Conservation (phyloP, 2,329 filamentous ascomycete genomes). For the Xylariaceae sp. region DNA sequence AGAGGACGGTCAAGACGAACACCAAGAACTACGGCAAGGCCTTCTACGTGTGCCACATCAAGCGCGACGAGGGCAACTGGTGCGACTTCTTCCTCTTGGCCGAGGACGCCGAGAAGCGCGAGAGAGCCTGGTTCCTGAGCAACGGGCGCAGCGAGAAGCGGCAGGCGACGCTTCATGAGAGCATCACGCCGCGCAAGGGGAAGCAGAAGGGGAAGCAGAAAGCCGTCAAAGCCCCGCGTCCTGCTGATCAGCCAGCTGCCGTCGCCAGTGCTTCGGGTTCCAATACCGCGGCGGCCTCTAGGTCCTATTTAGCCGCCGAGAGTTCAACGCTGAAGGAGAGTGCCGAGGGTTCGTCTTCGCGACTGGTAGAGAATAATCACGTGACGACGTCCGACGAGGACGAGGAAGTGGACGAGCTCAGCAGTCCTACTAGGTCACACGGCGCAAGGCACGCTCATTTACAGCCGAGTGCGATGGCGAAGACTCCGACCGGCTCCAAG, state of each 20-base stretch:
- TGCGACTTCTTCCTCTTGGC: conserved; percentile 59
- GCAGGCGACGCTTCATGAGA: conserved; percentile 30
- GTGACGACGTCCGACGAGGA: conserved; percentile 17
- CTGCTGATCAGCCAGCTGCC: conserved; percentile 5
- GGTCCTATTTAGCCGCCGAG: background rate
- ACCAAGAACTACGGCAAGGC: conserved; percentile 47
- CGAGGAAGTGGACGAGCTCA: conserved; percentile 6
- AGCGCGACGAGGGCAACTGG: conserved; percentile 36
- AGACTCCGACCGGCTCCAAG: conserved; percentile 22
- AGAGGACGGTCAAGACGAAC: conserved; percentile 48
- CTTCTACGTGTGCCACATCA: conserved; percentile 52
- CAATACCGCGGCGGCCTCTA: background rate
- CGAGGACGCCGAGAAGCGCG: conserved; percentile 47
- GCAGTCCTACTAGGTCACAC: background rate
- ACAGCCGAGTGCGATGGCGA: conserved; percentile 7
- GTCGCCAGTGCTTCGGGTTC: conserved; percentile 1
- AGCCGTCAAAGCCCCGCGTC: background rate
- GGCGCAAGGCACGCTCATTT: background rate
- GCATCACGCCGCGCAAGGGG: conserved; percentile 26
- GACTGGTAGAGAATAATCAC: background rate
- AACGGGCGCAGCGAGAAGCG: conserved; percentile 43
- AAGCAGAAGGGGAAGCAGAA: conserved; percentile 17
- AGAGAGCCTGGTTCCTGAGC: conserved; percentile 41
- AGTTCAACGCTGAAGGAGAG: conserved; percentile 3
- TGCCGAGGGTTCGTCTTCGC: background rate